Evolutionary conservation across 139 green algal species (phyloP).

Genomic region (Micractinium sp.): DNA sequence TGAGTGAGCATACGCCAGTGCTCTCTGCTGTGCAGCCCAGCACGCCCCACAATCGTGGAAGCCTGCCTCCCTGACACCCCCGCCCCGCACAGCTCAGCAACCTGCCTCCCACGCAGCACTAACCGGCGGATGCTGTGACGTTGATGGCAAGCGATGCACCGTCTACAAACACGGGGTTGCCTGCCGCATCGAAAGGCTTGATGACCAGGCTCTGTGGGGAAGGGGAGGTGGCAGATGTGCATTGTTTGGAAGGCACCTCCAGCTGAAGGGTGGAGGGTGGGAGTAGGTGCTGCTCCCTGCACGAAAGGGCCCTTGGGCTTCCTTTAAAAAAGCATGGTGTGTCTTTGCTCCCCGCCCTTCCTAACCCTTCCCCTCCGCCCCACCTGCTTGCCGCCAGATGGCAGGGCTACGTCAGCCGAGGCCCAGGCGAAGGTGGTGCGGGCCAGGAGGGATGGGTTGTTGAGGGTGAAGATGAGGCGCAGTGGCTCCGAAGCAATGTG

Average conservation of each 20-base stretch:
- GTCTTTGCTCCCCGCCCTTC: too few relatives aligned
- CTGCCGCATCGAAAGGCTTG: not conserved
- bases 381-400: not conserved
- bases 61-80: not conserved
- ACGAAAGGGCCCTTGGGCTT: too few relatives aligned
- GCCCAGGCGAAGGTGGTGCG: conserved; percentile 10
- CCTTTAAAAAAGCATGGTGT: too few relatives aligned
- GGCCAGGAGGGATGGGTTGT: conserved; percentile 4
- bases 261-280: not conserved
- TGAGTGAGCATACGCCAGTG: too few relatives aligned
- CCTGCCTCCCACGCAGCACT: too few relatives aligned
- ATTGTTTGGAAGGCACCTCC: not conserved
- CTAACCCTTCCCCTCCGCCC: not conserved
- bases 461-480: not conserved
- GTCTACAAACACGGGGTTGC: not conserved
- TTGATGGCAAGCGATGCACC: not conserved
- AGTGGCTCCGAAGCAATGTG: not conserved
- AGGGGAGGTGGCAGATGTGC: not conserved
- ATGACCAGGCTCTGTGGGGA: conserved; percentile 7
- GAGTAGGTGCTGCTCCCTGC: not conserved
- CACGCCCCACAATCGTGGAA: not conserved
- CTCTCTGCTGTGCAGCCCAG: not conserved
- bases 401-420: not conserved
- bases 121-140: not conserved
- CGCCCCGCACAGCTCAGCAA: too few relatives aligned